These are phyloP conservation scores for Seiridium cupressi DNA, from an alignment of 2,329 filamentous ascomycete species.

Conservation along the genomic window DNA sequence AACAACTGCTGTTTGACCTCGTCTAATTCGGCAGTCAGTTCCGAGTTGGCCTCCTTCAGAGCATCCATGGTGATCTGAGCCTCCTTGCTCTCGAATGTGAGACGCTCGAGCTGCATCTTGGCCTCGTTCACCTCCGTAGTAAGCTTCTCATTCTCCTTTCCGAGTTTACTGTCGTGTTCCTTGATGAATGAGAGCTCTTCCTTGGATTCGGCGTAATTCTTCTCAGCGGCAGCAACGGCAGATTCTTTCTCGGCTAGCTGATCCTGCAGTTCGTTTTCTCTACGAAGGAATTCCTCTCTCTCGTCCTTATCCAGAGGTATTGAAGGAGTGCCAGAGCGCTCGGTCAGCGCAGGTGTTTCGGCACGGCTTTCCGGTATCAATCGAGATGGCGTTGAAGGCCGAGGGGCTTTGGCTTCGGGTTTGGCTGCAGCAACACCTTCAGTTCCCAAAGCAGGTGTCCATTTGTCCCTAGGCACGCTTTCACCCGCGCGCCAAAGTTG, in stretches of 20 bases:
- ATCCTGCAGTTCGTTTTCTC: constrained; percentile 96
- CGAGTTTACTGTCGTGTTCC: constrained; percentile 78
- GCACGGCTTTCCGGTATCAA: constrained; percentile 56
- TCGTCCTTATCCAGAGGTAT: constrained; percentile 93
- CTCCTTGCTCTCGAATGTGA: constrained; percentile 95
- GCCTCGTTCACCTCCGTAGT: constrained; percentile 85
- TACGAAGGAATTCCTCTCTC: constrained; percentile 88
- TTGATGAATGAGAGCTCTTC: constrained; percentile 85
- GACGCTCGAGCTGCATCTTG: constrained; percentile 94
- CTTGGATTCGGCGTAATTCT: constrained; percentile 76
- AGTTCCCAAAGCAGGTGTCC: constrained; percentile 66
- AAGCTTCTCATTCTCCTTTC: constrained; percentile 87
- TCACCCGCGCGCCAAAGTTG: constrained; percentile 86
- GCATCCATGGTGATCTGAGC: constrained; percentile 97
- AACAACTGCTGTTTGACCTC: constrained; percentile 95
- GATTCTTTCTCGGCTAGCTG: constrained; percentile 92
- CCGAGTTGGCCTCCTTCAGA: constrained; percentile 90
- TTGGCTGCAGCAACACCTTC: constrained; percentile 47
- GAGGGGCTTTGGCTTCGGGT: constrained; percentile 40
- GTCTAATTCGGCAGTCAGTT: constrained; percentile 88
- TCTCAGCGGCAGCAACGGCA: constrained; percentile 74
- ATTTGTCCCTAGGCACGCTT: constrained; percentile 81
- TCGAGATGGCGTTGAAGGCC: constrained; percentile 53
- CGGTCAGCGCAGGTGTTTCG: constrained; percentile 66
- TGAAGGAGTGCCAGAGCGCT: constrained; percentile 83